A percentile compares a stretch with the other conserved stretches of the same genome.
phyloP scores from a whole-genome alignment of 345 rosid genomes.

The Lepidium didymum region DNA sequence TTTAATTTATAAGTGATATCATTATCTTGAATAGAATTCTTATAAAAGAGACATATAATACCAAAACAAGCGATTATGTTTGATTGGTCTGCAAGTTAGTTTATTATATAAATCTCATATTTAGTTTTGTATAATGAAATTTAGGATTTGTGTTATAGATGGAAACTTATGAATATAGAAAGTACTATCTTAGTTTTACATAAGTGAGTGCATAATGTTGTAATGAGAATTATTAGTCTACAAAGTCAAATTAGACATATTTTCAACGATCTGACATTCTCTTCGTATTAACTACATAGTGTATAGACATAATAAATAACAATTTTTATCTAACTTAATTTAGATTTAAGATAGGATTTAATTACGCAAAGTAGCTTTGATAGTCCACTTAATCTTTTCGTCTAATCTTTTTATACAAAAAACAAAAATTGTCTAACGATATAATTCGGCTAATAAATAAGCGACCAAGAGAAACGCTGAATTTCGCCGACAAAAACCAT shows the following conservation, averaged over 20 bases:
- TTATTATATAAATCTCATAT: too few relatives aligned
- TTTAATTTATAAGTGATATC: too few relatives aligned
- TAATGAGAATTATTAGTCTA: neutral
- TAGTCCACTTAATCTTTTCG: neutral
- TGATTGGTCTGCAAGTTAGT: too few relatives aligned
- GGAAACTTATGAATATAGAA: neutral
- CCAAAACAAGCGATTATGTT: too few relatives aligned
- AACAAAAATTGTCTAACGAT: too few relatives aligned
- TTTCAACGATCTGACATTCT: slow-evolving; percentile 6
- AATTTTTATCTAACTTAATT: neutral
- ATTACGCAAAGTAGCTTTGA: neutral
- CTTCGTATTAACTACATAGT: neutral
- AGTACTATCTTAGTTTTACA: neutral
- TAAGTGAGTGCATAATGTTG: neutral
- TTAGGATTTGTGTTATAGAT: too few relatives aligned
- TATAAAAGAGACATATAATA: too few relatives aligned
- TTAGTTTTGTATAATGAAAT: too few relatives aligned
- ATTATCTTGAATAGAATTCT: too few relatives aligned
- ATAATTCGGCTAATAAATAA: slow-evolving; percentile 8
- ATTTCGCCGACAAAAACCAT: slow-evolving; percentile 16
- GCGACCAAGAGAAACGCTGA: slow-evolving; percentile 14
- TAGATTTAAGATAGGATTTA: neutral
- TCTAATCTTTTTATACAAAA: too few relatives aligned
- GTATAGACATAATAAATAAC: neutral
- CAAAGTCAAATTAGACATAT: neutral